Conservation (phyloP, 169 alveolate genomes). For the Nephromyces sp. region DNA sequence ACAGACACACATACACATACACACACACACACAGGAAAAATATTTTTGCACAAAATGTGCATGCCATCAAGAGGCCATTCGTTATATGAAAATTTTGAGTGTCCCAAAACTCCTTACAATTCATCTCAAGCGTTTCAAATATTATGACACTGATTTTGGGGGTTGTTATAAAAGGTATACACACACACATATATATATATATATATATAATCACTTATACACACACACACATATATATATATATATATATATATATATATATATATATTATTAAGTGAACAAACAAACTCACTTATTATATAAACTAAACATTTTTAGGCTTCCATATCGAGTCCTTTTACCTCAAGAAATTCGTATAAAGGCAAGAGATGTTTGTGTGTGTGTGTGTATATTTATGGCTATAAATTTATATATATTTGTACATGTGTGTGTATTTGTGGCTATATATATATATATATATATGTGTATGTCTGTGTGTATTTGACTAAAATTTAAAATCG, state of each 20-base stretch:
- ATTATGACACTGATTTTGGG: neutral
- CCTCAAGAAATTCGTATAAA: neutral
- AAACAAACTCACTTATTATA: too few relatives aligned
- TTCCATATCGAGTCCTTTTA: constrained; percentile 1
- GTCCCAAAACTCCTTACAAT: neutral
- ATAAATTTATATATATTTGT: neutral
- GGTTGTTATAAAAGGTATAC: neutral
- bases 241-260: too few relatives aligned
- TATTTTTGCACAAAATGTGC: constrained; percentile 4
- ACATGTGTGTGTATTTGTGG: neutral
- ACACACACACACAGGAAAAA: neutral
- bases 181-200: too few relatives aligned
- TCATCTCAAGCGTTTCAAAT: constrained; percentile 6
- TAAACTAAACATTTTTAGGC: too few relatives aligned
- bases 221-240: too few relatives aligned
- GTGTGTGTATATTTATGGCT: neutral
- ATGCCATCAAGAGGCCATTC: neutral
- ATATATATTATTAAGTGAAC: too few relatives aligned
- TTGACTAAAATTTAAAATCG: too few relatives aligned
- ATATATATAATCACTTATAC: too few relatives aligned
- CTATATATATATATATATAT: neutral
- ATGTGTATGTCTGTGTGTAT: too few relatives aligned
- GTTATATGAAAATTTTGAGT: neutral
- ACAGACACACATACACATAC: neutral
- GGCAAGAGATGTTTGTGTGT: neutral